A percentile compares a stretch with the other conserved stretches of the same genome.
These are phyloP conservation scores for Serendipita sp. DNA, from an alignment of 768 basidiomycete genomes.

Conservation along the genomic window DNA sequence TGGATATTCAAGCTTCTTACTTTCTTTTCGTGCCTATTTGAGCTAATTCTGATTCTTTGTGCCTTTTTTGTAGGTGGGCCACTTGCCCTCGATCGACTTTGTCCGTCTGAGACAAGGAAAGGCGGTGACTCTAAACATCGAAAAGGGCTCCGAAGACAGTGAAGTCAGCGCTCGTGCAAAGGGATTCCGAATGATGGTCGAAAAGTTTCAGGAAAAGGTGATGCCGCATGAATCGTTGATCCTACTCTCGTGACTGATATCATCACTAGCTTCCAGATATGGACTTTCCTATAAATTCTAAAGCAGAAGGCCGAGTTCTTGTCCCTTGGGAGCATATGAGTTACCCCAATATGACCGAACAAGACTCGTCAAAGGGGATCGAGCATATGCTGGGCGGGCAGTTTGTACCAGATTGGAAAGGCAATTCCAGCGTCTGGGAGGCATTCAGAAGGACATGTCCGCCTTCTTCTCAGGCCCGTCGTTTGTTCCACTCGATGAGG, in stretches of 20 bases:
- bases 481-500: slow-evolving; percentile 50
- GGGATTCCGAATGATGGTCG: slow-evolving; percentile 61
- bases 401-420: slow-evolving; percentile 73
- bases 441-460: slow-evolving; percentile 83
- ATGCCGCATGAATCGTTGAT: slow-evolving; percentile 10
- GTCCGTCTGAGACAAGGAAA: slow-evolving; percentile 60
- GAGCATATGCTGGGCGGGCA: slow-evolving; percentile 38
- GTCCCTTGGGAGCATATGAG: slow-evolving; percentile 80
- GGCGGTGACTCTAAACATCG: slow-evolving; percentile 39
- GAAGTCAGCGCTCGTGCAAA: slow-evolving; percentile 64
- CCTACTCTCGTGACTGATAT: background rate
- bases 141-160: slow-evolving; percentile 40
- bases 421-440: slow-evolving; percentile 81
- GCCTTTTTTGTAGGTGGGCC: slow-evolving; percentile 37
- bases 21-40: background rate
- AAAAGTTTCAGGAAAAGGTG: slow-evolving; percentile 49
- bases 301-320: slow-evolving; percentile 83
- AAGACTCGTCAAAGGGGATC: slow-evolving; percentile 32
- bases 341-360: slow-evolving; percentile 50
- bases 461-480: slow-evolving; percentile 61
- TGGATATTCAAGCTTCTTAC: slow-evolving; percentile 10
- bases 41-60: background rate
- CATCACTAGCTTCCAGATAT: slow-evolving; percentile 65
- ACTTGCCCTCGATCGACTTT: slow-evolving; percentile 69
- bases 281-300: slow-evolving; percentile 86